Base-by-base conservation (phyloP, 805 yeast genomes). In the Phaffomyces thermotolerans region DNA sequence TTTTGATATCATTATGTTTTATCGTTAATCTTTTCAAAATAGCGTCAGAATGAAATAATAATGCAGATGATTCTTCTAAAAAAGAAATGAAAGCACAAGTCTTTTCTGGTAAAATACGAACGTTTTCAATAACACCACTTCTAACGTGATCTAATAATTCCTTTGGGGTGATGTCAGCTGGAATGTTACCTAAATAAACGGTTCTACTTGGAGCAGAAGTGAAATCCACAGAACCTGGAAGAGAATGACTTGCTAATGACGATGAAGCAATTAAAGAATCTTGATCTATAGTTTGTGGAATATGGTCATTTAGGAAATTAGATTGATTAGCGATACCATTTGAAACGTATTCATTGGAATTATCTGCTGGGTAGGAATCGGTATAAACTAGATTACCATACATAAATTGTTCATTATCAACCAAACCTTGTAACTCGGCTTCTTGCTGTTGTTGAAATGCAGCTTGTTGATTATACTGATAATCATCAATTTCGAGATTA, bases 31-130 rank as follows among this genome's bases (percentile, higher is more conserved):
- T 78, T 59, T 87, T 88, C 59, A 91, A 72, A 40, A 86, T 82
- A 34, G 96, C 95, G 66, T 90, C 97, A 1, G 96, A 86, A 64
- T 89, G 96, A 67, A 93, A 93, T 51, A 88, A 76, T 47, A 88
- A 71, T 0, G 98, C 97, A 27, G 93, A 76, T 52, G 85, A 81
- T 60, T 84, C 91, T 62, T 89, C 96, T 45, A 91, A 71, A 62
- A 93, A 91, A 6, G 96, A 84, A 35, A 91, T 75, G 59, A 87
- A 87, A 3, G 96, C 96, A 70, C 95, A 89, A 69, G 78, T 79
- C 63, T 87, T 89, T 32, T 82, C 78, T 2, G 93, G 89, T n/a
- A 89, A 66, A 45, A 90, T 74, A 56, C 78, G 75, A 42, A 87
- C 79, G 43, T 76, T 79, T 66, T 90, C 97, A 43, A 90, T 78